Evolutionary conservation across 1,139 yeast genomes (phyloP), one percentile per base, ranked within the genome.

Genomic region (Pichia sp.): DNA sequence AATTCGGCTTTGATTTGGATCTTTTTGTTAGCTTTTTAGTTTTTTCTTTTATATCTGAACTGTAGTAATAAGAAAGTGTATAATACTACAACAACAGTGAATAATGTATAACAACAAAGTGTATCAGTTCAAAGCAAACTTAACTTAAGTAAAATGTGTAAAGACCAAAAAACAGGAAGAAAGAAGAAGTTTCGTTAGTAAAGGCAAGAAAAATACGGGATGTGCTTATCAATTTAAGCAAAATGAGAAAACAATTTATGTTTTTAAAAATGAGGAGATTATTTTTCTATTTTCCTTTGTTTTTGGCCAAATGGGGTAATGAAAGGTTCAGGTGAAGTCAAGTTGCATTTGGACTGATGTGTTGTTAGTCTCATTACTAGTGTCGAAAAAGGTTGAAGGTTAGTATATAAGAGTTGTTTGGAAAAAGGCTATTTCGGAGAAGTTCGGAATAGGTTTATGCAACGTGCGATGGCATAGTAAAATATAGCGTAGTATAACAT

Each of bases 1-100:
- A 12, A 24, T 41, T 34, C 16, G 46, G 36, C 11, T 42, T 44
- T 35, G 41, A 39, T 39, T 39, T 39, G 20, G 41, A 39, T 27
- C 18, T 39, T 26, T 22, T 18, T 9, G 44, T 40, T 22, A 47
- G 11, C 16, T 35, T 40, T 40, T 36, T 47, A 13, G 47, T 47
- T 32, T 26, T 40, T 6, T 44, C 37, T 26, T 44, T 47, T 16
- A 47, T 20, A 16, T 44, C 41, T 7, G 39, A 8, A 23, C 32
- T 16, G 18, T 24, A 27, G 22, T 16, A 26, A 12, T 3, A n/a
- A 23, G 20, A 32, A 12, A 32, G 35, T 34, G 20, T n/a, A 9
- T 22, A 32, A 16, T 5, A 9, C 9, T 11, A 32, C 36, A 32
- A 32, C 5, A n/a, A 24, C 12, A 12, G 32, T 24, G 11, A 7